Evolutionary conservation across 169 alveolate species (phyloP), one percentile per base, ranked within the genome.

Genomic region (Toxoplasma gondii): DNA sequence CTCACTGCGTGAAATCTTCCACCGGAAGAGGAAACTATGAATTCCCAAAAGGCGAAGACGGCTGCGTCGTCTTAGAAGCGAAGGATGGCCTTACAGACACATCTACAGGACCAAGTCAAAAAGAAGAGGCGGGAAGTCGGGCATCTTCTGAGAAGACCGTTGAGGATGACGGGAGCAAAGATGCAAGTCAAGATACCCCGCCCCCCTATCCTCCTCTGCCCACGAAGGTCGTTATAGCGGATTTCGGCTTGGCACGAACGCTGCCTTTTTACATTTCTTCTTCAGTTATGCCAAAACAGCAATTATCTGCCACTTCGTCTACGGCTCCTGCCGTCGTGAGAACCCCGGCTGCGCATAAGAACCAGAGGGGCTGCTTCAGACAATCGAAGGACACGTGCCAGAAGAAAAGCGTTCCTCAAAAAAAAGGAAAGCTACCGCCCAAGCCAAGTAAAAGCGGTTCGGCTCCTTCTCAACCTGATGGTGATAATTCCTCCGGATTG

Each of bases 191-290:
- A 36, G 64, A 82, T 19, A 0, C 64, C 64, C 69, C 53, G 29
- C 45, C 92, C 92, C 43, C 80, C n/a, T 83, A 82, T 34, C 94
- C 94, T 19, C 94, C 94, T 49, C 64, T 91, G 74, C 53, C 84
- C 39, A 39, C 67, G 24, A 1, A 44, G 36, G 81, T 88, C 43
- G 78, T 54, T 38, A 81, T 93, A 67, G 95, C 95, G 17, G 99
- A 98, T 88, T 97, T 98, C 88, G 99, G 99, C 9, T 96, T 98
- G 95, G 98, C 99, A 9, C 96, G 99, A 96, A 97, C 93, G 97
- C 95, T 95, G 97, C 99, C 64, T 96, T 96, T 91, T 41, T 80
- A 69, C 39, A 45, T 82, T 31, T 44, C 90, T 41, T 29, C 67
- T 82, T 82, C 90, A 17, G 10, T 78, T 39, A 38, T 39, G 43